Evolutionary conservation across 345 rosid species (phyloP).

Genomic region (Angophora floribunda): DNA sequence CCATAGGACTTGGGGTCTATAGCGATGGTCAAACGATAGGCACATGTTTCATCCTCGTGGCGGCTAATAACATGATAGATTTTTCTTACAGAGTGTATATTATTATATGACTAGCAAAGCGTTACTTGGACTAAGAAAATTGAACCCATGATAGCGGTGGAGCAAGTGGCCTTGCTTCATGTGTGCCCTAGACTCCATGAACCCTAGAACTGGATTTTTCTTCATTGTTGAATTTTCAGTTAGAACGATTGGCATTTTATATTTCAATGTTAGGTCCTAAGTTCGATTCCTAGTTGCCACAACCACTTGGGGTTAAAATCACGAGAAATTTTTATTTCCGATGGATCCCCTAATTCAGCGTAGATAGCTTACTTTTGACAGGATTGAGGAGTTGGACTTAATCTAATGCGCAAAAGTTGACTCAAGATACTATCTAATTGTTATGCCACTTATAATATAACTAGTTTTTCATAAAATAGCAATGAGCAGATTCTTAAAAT

Average conservation of each 20-base stretch:
- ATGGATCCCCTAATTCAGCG: background rate
- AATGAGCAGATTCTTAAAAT: background rate
- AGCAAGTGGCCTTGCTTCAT: background rate
- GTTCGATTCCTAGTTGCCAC: background rate
- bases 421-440: fast-evolving
- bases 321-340: no score
- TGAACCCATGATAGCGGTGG: background rate
- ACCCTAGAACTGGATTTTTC: background rate
- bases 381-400: background rate
- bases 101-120: background rate
- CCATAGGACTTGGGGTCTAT: background rate
- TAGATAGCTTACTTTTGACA: background rate
- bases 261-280: background rate
- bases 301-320: background rate
- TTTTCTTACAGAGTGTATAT: background rate
- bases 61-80: background rate
- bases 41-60: background rate
- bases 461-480: background rate
- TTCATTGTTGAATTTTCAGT: background rate
- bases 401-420: fast-evolving
- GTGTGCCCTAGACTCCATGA: background rate
- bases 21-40: background rate
- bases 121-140: background rate
- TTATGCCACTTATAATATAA: fast-evolving
- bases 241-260: background rate